phyloP scores from a whole-genome alignment of 106 monocot genomes.

The Dioscorea zingiberensis region DNA sequence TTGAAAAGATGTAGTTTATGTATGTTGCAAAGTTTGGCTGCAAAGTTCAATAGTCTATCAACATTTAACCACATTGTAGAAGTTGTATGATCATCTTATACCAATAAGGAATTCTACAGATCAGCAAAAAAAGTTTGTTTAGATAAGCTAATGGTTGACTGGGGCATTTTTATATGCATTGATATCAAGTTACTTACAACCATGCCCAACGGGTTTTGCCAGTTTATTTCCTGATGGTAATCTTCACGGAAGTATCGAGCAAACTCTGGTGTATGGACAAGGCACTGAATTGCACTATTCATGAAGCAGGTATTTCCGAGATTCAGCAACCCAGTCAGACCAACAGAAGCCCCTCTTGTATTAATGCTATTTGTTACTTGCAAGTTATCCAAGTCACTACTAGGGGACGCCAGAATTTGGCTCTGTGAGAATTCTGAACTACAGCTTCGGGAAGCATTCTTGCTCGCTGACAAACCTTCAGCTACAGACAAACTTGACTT shows the following conservation, averaged over 20 bases:
- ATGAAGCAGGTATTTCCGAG: constrained; percentile 99
- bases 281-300: constrained; percentile 98
- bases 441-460: constrained; percentile 60
- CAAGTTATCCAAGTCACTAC: constrained; percentile 58
- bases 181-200: constrained; percentile 66
- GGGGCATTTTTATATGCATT: too few species aligned
- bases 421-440: constrained; percentile 64
- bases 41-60: too few species aligned
- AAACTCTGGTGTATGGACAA: constrained; percentile 98
- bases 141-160: too few species aligned
- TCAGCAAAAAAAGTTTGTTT: too few species aligned
- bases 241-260: constrained; percentile 91
- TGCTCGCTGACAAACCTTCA: constrained; percentile 58
- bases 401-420: constrained; percentile 46
- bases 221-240: constrained; percentile 93
- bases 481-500: constrained; percentile 38
- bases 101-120: too few species aligned
- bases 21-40: too few species aligned
- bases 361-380: constrained; percentile 35
- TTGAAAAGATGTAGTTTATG: too few species aligned
- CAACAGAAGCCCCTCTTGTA: constrained; percentile 65
- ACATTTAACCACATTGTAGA: too few species aligned
- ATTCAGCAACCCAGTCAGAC: constrained; percentile 85
- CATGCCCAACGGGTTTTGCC: constrained; percentile 95
- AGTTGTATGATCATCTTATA: too few species aligned